A percentile compares a stretch with the other conserved stretches of the same genome.
These are phyloP conservation scores for Erythrophleum ivorense DNA, from an alignment of 331 rosid species.

Conservation along the genomic window DNA sequence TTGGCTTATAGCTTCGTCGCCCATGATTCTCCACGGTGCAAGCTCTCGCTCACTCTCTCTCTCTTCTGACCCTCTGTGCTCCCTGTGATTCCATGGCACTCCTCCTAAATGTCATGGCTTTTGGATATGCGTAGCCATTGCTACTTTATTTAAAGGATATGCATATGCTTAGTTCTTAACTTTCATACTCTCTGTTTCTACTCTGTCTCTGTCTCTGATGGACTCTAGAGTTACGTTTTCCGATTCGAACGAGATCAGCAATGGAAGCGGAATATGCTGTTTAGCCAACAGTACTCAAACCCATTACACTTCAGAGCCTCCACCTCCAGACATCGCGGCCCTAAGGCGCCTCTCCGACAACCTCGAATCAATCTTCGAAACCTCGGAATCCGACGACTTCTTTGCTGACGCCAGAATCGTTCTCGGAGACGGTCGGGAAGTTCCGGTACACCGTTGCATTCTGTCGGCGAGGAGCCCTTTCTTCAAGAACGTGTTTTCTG, in stretches of 20 bases:
- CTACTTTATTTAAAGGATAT: not conserved
- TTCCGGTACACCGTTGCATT: conserved; percentile 59
- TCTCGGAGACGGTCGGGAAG: conserved; percentile 36
- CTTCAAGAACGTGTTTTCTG: conserved; percentile 46
- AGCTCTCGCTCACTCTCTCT: not conserved
- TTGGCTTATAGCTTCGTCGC: not conserved
- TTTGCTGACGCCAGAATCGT: conserved; percentile 57
- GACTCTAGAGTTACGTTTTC: conserved; percentile 36
- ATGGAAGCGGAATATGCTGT: conserved; percentile 40
- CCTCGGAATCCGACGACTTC: conserved; percentile 37
- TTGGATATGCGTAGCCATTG: not conserved
- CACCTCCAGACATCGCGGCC: conserved; percentile 29
- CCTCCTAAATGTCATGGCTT: not conserved
- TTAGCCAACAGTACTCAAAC: conserved; percentile 7
- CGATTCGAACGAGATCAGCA: conserved; percentile 55
- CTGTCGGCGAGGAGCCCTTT: conserved; percentile 56
- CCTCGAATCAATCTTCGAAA: conserved; percentile 43
- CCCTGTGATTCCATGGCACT: conserved; percentile 10
- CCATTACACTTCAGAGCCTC: conserved; percentile 18
- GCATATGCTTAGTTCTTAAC: not conserved
- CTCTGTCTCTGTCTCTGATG: conserved; percentile 34
- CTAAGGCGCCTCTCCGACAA: conserved; percentile 53
- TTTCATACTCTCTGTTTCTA: not conserved
- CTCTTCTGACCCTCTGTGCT: not conserved
- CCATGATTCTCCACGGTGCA: not conserved